Conservation (phyloP, 2,329 filamentous ascomycete genomes). For the Capronia americana region DNA sequence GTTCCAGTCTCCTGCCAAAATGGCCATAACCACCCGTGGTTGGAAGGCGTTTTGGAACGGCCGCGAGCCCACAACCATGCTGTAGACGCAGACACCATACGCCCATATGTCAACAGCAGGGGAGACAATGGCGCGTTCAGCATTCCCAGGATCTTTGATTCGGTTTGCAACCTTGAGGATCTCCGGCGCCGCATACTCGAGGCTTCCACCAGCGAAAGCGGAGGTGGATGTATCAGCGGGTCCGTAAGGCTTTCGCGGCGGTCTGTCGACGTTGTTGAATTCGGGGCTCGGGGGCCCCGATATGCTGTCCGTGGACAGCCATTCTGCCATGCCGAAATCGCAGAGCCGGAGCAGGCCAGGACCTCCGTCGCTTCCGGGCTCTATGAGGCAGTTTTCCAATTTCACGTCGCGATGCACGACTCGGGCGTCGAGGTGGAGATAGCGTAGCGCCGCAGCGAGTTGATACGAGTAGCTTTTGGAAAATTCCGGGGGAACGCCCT, state of each 20-base stretch:
- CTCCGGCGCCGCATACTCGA: conserved; percentile 61
- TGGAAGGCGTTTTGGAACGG: conserved; percentile 68
- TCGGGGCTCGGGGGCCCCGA: conserved; percentile 56
- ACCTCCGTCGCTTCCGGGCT: conserved; percentile 56
- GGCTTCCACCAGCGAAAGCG: conserved; percentile 61
- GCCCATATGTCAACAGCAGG: conserved; percentile 71
- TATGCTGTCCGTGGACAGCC: conserved; percentile 63
- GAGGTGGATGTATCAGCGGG: conserved; percentile 63
- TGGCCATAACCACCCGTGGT: conserved; percentile 64
- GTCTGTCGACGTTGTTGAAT: conserved; percentile 53
- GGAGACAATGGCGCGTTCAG: conserved; percentile 43
- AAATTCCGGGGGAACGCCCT: conserved; percentile 58
- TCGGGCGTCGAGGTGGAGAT: conserved; percentile 70
- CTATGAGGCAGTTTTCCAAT: conserved; percentile 71
- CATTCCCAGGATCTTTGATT: conserved; percentile 23
- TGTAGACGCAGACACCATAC: conserved; percentile 68
- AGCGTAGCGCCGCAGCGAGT: conserved; percentile 68
- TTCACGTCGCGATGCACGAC: conserved; percentile 73
- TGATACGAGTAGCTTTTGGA: conserved; percentile 68
- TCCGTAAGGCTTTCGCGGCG: conserved; percentile 58
- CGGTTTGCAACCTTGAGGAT: conserved; percentile 48
- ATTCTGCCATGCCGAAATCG: conserved; percentile 74
- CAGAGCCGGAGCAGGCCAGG: conserved; percentile 67
- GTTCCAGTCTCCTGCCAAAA: conserved; percentile 66
- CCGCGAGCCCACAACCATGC: conserved; percentile 65